Percentiles rank a stretch among this genome's conserved stretches.
These are phyloP conservation scores for Fonsecaea pugnacius DNA, from an alignment of 2,329 filamentous ascomycete genomes.

Conservation along the genomic window DNA sequence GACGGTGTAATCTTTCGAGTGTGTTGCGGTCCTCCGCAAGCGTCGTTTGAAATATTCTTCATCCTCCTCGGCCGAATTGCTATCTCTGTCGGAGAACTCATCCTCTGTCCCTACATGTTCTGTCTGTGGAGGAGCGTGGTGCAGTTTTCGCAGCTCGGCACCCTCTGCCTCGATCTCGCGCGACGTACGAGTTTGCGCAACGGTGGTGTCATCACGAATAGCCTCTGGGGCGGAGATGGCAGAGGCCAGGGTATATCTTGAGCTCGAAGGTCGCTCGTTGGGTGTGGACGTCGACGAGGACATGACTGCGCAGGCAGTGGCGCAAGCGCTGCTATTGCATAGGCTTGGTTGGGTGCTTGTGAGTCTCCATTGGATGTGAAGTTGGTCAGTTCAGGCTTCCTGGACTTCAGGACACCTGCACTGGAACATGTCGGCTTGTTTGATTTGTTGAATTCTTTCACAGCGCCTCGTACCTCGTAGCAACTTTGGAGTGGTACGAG, in stretches of 20 bases:
- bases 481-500: neutral
- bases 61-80: conserved; percentile 19
- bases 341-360: neutral
- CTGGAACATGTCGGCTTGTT: neutral
- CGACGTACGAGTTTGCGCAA: conserved; percentile 17
- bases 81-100: conserved; percentile 15
- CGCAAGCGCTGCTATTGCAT: neutral
- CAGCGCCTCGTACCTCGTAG: neutral
- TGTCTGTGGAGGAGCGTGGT: conserved; percentile 1
- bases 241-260: conserved; percentile 11
- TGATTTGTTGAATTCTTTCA: neutral
- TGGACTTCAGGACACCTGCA: neutral
- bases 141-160: conserved; percentile 26
- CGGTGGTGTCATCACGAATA: conserved; percentile 18
- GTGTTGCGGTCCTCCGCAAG: conserved; percentile 23
- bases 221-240: conserved; percentile 14
- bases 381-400: neutral
- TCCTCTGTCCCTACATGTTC: neutral
- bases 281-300: conserved; percentile 8
- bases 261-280: conserved; percentile 12
- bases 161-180: conserved; percentile 16
- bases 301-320: conserved; percentile 16
- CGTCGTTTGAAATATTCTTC: conserved; percentile 19
- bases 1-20: conserved; percentile 62
- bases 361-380: neutral